phyloP scores from a whole-genome alignment of 306 rosid species.

The Cajanus cajan region DNA sequence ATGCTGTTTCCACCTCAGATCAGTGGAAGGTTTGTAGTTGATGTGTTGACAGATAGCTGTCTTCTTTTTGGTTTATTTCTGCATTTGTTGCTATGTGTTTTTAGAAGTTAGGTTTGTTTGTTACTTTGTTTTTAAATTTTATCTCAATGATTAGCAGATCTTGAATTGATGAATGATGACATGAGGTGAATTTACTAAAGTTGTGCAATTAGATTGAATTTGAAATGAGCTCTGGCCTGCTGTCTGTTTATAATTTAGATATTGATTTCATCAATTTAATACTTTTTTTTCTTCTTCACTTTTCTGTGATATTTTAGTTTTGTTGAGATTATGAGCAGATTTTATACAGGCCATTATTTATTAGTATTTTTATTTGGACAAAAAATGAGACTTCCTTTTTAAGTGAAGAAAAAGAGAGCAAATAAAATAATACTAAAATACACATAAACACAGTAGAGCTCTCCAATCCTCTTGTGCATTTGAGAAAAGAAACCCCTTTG shows the following conservation, averaged over 20 bases:
- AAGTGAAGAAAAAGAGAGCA: not conserved
- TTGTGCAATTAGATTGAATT: not conserved
- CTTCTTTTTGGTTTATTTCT: not conserved
- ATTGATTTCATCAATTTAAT: not conserved
- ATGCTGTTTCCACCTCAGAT: conserved; percentile 88
- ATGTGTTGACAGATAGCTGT: not conserved
- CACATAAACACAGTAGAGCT: not conserved
- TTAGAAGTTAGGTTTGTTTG: not conserved
- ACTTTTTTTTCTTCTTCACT: not conserved
- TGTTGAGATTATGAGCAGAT: not conserved
- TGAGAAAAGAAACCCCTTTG: not conserved
- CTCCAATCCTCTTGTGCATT: not conserved
- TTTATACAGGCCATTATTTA: not conserved
- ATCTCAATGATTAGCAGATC: conserved; percentile 6
- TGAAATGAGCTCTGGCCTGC: not conserved
- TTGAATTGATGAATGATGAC: not conserved
- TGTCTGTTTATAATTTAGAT: not conserved
- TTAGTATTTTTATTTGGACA: not conserved
- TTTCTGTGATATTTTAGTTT: not conserved
- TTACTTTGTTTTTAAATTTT: not conserved
- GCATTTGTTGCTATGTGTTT: not conserved
- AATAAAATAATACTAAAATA: not conserved
- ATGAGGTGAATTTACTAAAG: not conserved
- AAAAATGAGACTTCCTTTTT: not conserved
- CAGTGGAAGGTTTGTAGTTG: conserved; percentile 79